Evolutionary conservation across 805 yeast species (phyloP).

Genomic region (Wickerhamiella siamensis): DNA sequence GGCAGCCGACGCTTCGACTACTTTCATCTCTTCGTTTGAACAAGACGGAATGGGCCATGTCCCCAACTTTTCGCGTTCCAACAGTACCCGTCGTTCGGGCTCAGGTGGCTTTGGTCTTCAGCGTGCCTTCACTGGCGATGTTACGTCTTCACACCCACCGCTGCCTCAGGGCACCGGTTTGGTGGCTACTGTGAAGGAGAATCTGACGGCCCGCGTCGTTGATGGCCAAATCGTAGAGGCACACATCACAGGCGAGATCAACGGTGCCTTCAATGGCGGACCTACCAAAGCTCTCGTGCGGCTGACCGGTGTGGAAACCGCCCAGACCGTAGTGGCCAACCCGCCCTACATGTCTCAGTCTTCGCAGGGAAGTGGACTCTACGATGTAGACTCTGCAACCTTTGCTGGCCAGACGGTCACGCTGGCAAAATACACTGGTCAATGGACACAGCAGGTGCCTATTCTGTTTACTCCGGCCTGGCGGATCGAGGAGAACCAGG

Average conservation of each 20-base stretch:
- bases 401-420: constrained; percentile 35
- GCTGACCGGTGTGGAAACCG: background rate
- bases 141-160: constrained; percentile 18
- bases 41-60: background rate
- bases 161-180: constrained; percentile 26
- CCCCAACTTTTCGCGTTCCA: background rate
- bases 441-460: constrained; percentile 39
- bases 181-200: constrained; percentile 77
- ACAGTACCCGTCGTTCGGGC: constrained; percentile 13
- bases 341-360: background rate
- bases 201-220: constrained; percentile 55
- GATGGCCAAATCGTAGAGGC: constrained; percentile 50
- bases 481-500: constrained; percentile 76
- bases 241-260: constrained; percentile 58
- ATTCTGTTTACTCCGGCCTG: constrained; percentile 66
- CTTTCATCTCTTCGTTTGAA: background rate
- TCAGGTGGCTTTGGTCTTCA: no score
- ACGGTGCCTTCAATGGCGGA: constrained; percentile 33
- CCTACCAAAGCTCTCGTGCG: constrained; percentile 11
- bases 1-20: background rate
- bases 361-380: constrained; percentile 1
- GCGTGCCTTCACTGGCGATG: constrained; percentile 8
- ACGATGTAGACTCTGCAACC: constrained; percentile 27
- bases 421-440: constrained; percentile 52
- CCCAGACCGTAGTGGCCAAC: background rate